These are phyloP conservation scores for Saccharomyces kudriavzevii DNA, from an alignment of 805 yeast species.

Conservation along the genomic window DNA sequence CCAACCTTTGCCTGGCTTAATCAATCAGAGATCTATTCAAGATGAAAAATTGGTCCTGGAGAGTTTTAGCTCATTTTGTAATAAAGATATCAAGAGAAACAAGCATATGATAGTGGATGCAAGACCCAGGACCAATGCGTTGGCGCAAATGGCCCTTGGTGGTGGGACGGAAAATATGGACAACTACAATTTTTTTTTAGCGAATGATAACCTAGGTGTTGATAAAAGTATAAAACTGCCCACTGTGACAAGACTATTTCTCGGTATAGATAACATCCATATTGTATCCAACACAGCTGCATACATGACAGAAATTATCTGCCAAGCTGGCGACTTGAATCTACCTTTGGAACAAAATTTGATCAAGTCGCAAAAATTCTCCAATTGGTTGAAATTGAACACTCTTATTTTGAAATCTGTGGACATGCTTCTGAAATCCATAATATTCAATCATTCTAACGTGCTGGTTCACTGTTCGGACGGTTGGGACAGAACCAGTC, in stretches of 20 bases:
- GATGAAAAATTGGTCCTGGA: slow-evolving; percentile 79
- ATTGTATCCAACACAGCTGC: slow-evolving; percentile 81
- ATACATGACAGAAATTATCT: slow-evolving; percentile 46
- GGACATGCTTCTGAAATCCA: slow-evolving; percentile 70
- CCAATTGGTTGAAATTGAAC: slow-evolving; percentile 74
- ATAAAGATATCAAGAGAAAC: slow-evolving; percentile 12
- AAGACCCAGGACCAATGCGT: slow-evolving; percentile 86
- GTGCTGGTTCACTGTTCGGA: slow-evolving; percentile 89
- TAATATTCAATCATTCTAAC: slow-evolving; percentile 75
- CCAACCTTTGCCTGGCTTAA: slow-evolving; percentile 88
- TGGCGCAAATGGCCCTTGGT: slow-evolving; percentile 93
- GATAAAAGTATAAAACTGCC: not conserved
- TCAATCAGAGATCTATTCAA: slow-evolving; percentile 79
- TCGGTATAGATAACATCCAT: slow-evolving; percentile 92
- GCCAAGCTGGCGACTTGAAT: slow-evolving; percentile 60
- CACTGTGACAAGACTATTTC: slow-evolving; percentile 50
- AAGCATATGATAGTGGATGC: slow-evolving; percentile 79
- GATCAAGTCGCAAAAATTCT: slow-evolving; percentile 37
- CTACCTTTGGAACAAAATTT: slow-evolving; percentile 46
- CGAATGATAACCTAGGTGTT: slow-evolving; percentile 31
- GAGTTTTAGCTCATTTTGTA: slow-evolving; percentile 54
- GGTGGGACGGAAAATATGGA: slow-evolving; percentile 97
- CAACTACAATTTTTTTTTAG: slow-evolving; percentile 48
- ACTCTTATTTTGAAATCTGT: slow-evolving; percentile 64
- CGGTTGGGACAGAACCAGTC: slow-evolving; percentile 98